These are phyloP conservation scores for Singerocomus inundabilis DNA, from an alignment of 1,284 basidiomycete genomes.

Conservation along the genomic window DNA sequence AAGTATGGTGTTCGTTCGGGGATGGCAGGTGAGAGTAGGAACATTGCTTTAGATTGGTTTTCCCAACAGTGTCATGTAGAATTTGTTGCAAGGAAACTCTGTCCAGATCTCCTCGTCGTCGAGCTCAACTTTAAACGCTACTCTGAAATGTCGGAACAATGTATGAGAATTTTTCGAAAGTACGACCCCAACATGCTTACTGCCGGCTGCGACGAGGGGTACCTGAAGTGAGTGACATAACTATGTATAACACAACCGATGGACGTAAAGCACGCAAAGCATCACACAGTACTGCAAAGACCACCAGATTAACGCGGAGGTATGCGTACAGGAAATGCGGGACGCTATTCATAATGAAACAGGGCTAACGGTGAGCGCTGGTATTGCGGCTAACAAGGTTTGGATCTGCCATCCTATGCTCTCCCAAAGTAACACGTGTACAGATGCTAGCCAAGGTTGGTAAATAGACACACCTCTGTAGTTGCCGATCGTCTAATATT, in stretches of 20 bases:
- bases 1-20: conserved; percentile 87
- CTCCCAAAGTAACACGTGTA: conserved; percentile 15
- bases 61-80: conserved; percentile 38
- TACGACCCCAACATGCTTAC: conserved; percentile 82
- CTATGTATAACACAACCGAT: neutral
- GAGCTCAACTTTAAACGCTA: conserved; percentile 65
- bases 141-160: conserved; percentile 63
- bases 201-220: conserved; percentile 88
- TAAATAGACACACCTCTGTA: neutral
- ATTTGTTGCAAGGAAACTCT: conserved; percentile 92
- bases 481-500: conserved; percentile 8
- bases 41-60: neutral
- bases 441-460: conserved; percentile 78
- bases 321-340: conserved; percentile 80
- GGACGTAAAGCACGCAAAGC: conserved; percentile 37
- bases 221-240: conserved; percentile 67
- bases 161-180: conserved; percentile 67
- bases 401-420: conserved; percentile 8
- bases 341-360: conserved; percentile 72
- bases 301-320: conserved; percentile 62
- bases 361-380: conserved; percentile 88
- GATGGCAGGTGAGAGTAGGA: conserved; percentile 69
- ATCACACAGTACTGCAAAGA: conserved; percentile 76
- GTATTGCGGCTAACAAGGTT: conserved; percentile 87
- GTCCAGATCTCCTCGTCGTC: conserved; percentile 86